phyloP scores from a whole-genome alignment of 768 basidiomycete species.

The Russula compacta region DNA sequence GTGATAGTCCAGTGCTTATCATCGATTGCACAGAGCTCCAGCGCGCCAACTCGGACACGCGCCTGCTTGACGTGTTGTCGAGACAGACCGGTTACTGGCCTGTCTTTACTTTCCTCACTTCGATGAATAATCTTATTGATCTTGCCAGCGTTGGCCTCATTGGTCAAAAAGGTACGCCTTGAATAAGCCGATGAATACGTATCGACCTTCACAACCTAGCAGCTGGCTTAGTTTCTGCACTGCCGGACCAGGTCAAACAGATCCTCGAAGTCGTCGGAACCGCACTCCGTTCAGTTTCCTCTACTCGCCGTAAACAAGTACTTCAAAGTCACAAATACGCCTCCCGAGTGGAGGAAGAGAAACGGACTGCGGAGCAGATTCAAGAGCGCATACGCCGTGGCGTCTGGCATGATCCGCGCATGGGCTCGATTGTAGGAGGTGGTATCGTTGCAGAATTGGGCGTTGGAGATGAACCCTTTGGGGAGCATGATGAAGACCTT shows the following conservation, averaged over 20 bases:
- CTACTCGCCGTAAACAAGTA: slow-evolving; percentile 38
- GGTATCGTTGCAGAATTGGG: slow-evolving; percentile 84
- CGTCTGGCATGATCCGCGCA: slow-evolving; percentile 75
- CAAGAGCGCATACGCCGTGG: slow-evolving; percentile 49
- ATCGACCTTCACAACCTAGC: background rate
- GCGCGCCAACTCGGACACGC: slow-evolving; percentile 58
- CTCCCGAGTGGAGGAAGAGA: slow-evolving; percentile 29
- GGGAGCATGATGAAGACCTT: slow-evolving; percentile 27
- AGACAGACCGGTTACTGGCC: slow-evolving; percentile 85
- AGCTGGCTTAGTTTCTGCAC: slow-evolving; percentile 78
- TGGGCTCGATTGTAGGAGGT: slow-evolving; percentile 80
- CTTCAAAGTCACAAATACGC: slow-evolving; percentile 33
- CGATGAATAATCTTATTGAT: slow-evolving; percentile 75
- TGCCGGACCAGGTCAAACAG: slow-evolving; percentile 75
- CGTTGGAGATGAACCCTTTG: slow-evolving; percentile 61
- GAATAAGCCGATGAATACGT: background rate
- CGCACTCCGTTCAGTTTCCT: slow-evolving; percentile 58
- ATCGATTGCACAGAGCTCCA: slow-evolving; percentile 78
- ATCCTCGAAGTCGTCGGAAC: slow-evolving; percentile 71
- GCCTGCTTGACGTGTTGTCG: slow-evolving; percentile 61
- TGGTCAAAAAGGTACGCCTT: slow-evolving; percentile 71
- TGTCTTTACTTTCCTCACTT: slow-evolving; percentile 76
- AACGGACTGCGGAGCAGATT: slow-evolving; percentile 31
- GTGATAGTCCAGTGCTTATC: slow-evolving; percentile 36
- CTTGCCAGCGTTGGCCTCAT: slow-evolving; percentile 91